Base-by-base conservation (phyloP, 306 rosid genomes). In the Sicyos baderoa region DNA sequence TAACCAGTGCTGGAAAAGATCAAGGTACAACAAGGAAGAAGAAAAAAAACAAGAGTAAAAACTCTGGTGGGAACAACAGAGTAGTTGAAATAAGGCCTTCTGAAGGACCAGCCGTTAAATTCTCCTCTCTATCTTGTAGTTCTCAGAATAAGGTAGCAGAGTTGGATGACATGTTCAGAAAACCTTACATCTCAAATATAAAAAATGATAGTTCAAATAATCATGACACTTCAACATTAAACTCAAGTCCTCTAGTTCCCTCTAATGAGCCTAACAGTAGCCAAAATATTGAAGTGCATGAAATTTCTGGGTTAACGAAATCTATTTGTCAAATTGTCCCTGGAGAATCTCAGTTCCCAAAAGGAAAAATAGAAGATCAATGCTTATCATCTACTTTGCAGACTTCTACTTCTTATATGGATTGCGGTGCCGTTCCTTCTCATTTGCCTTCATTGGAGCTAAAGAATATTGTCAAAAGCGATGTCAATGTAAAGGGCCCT, bases 11-110 rank as follows among this genome's bases (percentile, higher is more conserved):
- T 73, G 85, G 84, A 67, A 85, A 87, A 82, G 74, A 68, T 82
- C 88, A 79, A 74, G 79, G 83, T 54, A 58, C 86, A 77, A 57
- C 82, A 52, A 87, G 83, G 83, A 91, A 78, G 87, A 77, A 84
- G 81, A 85, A 80, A 70, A 91, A 81, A 80, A 83, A 79, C 61
- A 87, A 83, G 80, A 83, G 58, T 62, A 89, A 83, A 77, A 81
- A 29, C 45, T 47, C 57, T 22, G 60, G 69, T 65, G 70, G 72
- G 65, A 71, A 76, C 73, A 76, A 67, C 76, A 54, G 55, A 68
- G 57, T 77, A 49, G 72, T 25, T 63, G 79, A 80, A 77, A 70
- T 69, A 72, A 73, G 56, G 61, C 73, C 75, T 64, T 79, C 73
- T 71, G 84, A 68, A 27, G 79, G 76, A 44, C 70, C 82, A 72